Conservation (phyloP, 768 basidiomycete genomes). For the Daedaleopsis sinensis region DNA sequence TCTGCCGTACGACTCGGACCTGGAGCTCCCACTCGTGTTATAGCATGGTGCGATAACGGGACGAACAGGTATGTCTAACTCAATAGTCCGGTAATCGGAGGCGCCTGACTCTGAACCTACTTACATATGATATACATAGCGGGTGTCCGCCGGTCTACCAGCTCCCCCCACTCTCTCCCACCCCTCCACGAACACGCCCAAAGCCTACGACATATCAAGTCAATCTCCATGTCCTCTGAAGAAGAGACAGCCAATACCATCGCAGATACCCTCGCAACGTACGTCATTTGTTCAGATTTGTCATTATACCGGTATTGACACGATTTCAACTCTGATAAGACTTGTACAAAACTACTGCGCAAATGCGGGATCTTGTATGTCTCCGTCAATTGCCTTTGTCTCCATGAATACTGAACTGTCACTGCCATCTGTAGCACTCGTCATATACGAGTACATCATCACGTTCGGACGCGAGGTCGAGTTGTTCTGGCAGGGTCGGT, state of each 20-base stretch:
- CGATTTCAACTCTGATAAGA: neutral
- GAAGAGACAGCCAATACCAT: neutral
- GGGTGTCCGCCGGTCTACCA: no score
- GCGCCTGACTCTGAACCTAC: no score
- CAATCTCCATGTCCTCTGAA: neutral
- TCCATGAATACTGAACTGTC: neutral
- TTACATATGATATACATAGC: no score
- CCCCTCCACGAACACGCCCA: no score
- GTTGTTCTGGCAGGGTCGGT: slow-evolving; percentile 8
- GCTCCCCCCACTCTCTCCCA: neutral
- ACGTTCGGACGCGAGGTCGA: slow-evolving; percentile 11
- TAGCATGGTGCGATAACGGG: no score
- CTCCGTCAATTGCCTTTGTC: neutral
- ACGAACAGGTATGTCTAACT: no score
- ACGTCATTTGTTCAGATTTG: neutral
- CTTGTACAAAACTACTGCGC: neutral
- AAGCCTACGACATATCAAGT: neutral
- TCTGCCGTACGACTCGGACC: no score
- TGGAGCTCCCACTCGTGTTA: no score
- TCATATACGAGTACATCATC: slow-evolving; percentile 11
- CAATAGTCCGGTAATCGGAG: no score
- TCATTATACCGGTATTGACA: neutral
- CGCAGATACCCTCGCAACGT: neutral
- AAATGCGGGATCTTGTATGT: neutral
- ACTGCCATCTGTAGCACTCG: neutral